Evolutionary conservation across 495 filamentous ascomycete genomes (phyloP), one percentile per base, ranked within the genome.

Genomic region (Saxophila tyrrhenica): DNA sequence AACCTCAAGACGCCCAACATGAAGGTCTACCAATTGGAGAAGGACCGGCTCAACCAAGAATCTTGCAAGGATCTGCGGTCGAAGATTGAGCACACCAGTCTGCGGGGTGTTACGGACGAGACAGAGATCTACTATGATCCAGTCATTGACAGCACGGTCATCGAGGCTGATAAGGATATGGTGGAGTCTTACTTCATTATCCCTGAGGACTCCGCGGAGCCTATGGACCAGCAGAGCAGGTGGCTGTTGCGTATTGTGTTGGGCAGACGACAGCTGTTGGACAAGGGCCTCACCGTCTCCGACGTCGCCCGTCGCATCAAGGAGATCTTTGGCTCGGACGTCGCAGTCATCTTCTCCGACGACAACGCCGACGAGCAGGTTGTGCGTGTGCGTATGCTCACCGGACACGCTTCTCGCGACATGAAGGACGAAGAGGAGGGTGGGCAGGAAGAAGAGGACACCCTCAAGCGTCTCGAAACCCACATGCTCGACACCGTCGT

Each of bases 1-100:
- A 94, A 96, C 65, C 95, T 99, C 75, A 99, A 99, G 77, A 99
- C 92, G 0, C 92, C 92, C 5, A 90, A 88, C 16, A 96, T 96
- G 91, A 82, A 84, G 44, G 87, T 99, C n/a, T 95, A 89, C 63
- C 81, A 92, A 57, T 75, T 84, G 41, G 70, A 72, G 17, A 62
- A 69, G 9, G 73, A 73, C 48, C 70, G 70, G 3, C 73, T 73
- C 20, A 78, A 82, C 46, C 83, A 94, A 66, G 85, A 92, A 46
- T 75, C 76, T 46, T 87, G 87, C n/a, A 96, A 94, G 76, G 69
- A 73, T 43, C 73, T 99, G 59, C 86, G 92, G 62, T 90, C 82
- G 67, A 75, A 79, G 25, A 85, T 99, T 25, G 94, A 99, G 69
- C 89, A 97, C 62, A 97, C 92, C n/a, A 95, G 82, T 54, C 73